Evolutionary conservation across 345 rosid species (phyloP), one percentile per base, ranked within the genome.

Genomic region (Boechera divaricarpa): DNA sequence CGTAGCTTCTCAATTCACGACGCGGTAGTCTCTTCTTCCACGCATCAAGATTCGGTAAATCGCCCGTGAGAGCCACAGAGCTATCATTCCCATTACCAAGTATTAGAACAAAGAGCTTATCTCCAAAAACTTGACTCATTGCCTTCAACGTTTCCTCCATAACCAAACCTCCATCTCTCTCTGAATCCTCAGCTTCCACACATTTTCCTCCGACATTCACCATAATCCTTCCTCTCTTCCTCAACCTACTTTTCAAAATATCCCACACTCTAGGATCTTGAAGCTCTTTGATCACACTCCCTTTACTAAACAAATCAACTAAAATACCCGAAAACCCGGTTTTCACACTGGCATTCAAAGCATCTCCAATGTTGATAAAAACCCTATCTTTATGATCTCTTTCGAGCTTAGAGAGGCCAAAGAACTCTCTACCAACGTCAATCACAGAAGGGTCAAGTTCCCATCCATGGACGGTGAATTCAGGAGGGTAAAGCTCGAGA

Each of bases 361-460:
- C 94, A 32, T 94, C 83, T 1, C 91, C 96, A 21, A 88, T 65
- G 89, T 85, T 79, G 73, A 92, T 82, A 73, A 84, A 87, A 58
- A 92, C 70, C 81, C 91, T 81, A 70, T 78, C 89, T 44, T 81
- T 72, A 82, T 85, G 79, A 15, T 82, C 72, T 13, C 82, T 89
- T 76, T 92, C 97, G 5, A 95, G 87, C 80, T 86, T 85, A 49
- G 74, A 68, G 35, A 92, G 87, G 10, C 89, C 87, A 57, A 95
- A 95, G 86, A 66, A 90, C 59, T 90, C 86, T 73, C 97, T 89
- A 55, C 87, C 99, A 0, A 92, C 98, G 5, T 79, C 82, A 12
- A 90, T 77, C 33, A 92, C 99, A n/a, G 79, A 86, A 44, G 90
- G 92, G 80, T 90, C 99, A 24, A 94, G 87, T 79, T 94, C 98